A percentile compares a stretch with the other conserved stretches of the same genome.
These are phyloP conservation scores for Phialocephala sp. DNA, from an alignment of 2,329 filamentous ascomycete species.

Conservation along the genomic window DNA sequence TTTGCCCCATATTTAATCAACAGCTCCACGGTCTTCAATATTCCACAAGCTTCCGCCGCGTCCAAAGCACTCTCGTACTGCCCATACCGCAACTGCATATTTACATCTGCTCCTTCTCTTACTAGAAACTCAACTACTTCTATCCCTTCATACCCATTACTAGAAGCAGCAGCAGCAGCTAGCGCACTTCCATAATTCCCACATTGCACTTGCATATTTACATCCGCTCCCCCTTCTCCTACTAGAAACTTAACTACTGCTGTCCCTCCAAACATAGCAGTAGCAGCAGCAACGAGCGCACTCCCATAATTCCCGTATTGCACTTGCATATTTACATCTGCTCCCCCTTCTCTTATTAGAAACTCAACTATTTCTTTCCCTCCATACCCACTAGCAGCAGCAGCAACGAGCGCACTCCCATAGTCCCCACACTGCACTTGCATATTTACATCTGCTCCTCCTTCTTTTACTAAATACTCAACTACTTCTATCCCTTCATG, in stretches of 20 bases:
- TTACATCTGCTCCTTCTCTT: constrained; percentile 13
- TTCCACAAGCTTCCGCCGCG: neutral
- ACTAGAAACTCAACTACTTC: constrained; percentile 9
- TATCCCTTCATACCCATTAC: neutral
- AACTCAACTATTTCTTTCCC: constrained; percentile 5
- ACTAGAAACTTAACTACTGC: constrained; percentile 2
- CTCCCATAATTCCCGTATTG: constrained; percentile 13
- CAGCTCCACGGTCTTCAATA: neutral
- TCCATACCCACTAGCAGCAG: neutral
- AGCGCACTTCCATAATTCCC: constrained; percentile 4
- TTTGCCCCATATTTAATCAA: constrained; percentile 4
- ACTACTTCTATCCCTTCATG: neutral
- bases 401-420: constrained; percentile 10
- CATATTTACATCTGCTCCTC: constrained; percentile 16
- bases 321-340: constrained; percentile 18
- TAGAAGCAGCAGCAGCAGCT: neutral
- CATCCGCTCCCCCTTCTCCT: constrained; percentile 7
- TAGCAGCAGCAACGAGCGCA: constrained; percentile 16
- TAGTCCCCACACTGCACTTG: constrained; percentile 3
- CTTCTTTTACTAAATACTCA: constrained; percentile 2
- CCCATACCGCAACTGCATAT: constrained; percentile 20
- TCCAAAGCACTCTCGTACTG: constrained; percentile 11
- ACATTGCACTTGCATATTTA: constrained; percentile 15
- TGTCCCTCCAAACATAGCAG: neutral
- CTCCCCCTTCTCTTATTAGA: constrained; percentile 6